Conservation (phyloP, 2,329 filamentous ascomycete species). For the Teratosphaeria pseudoeucalypti region DNA sequence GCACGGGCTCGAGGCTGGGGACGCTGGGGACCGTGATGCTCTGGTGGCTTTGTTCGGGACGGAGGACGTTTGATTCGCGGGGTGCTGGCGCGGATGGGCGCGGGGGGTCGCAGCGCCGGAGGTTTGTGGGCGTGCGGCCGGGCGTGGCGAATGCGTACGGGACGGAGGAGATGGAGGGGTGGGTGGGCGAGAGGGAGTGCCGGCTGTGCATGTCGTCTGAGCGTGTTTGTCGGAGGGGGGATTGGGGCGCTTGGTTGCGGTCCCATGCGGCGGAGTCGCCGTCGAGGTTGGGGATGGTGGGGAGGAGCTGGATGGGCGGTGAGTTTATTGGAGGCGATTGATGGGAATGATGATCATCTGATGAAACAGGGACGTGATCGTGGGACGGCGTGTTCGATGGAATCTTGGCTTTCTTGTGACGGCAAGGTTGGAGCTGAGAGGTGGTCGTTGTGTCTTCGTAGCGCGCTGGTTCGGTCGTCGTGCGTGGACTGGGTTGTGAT, state of each 20-base stretch:
- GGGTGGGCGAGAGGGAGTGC: not conserved
- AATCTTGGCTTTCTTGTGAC: not conserved
- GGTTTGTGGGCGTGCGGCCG: not conserved
- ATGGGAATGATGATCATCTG: not conserved
- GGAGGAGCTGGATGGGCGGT: not conserved
- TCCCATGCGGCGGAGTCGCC: not conserved
- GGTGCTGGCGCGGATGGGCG: not conserved
- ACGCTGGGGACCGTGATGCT: not conserved
- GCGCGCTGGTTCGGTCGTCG: not conserved
- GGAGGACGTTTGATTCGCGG: not conserved
- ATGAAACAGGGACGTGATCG: not conserved
- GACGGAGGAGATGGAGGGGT: not conserved
- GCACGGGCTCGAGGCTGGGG: not conserved
- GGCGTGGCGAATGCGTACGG: not conserved
- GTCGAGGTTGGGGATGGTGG: not conserved
- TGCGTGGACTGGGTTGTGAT: not conserved
- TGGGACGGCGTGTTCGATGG: not conserved
- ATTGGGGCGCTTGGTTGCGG: not conserved
- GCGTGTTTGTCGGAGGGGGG: not conserved
- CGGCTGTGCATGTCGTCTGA: not conserved
- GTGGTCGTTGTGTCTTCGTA: constrained; percentile 1
- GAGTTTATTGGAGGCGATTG: not conserved
- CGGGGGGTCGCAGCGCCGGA: not conserved
- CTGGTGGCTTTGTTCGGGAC: not conserved
- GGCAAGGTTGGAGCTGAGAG: not conserved